Base-by-base conservation (phyloP, 139 green algal species). In the Diplosphaera chodatii region DNA sequence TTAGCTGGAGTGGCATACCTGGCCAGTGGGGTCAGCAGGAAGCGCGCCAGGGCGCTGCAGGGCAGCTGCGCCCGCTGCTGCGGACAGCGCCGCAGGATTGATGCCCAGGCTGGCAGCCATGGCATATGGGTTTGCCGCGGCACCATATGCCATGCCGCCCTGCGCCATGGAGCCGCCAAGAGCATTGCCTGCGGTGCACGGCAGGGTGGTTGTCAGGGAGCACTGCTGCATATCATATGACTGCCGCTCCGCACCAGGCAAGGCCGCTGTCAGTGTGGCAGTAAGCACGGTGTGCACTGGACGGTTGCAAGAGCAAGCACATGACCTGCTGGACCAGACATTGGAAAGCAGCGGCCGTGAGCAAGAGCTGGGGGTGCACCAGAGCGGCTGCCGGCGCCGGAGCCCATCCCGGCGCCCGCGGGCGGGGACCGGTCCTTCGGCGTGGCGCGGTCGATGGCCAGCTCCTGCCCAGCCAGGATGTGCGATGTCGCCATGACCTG, bases 381-480 rank as follows among this genome's bases (percentile, higher is more conserved):
- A 71, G 29, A 68, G 27, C 66, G 4, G 31, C 64, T 40, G n/a
- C 31, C 63, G n/a, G 25, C 13, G 28, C 69, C 67, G 16, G 56
- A 59, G 41, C 81, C 48, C 30, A 74, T 31, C 28, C 21, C 31
- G 1, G 48, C 16, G 48, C 48, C 48, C 13, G 40, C 23, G 22
- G 63, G 30, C 48, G 34, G 63, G 4, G 48, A 59, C 13, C 48
- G 48, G 32, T 92, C 91, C 78, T 96, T 96, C 32, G 91, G 91
- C 0, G 88, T 95, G 4, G 91, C 91, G 21, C 88, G 68, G 80
- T 96, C 90, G 23, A 96, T 90, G 23, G 90, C 90, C 25, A 96
- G 83, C 74, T 96, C 91, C 56, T 92, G 85, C 29, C 89, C 91
- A 55, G 90, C 85, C 63, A 96, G 78, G 65, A 72, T 77, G 48